A percentile compares a stretch with the other conserved stretches of the same genome.
Evolutionary conservation across 2,329 filamentous ascomycete species (phyloP).

Genomic region (Zymoseptoria tritici): DNA sequence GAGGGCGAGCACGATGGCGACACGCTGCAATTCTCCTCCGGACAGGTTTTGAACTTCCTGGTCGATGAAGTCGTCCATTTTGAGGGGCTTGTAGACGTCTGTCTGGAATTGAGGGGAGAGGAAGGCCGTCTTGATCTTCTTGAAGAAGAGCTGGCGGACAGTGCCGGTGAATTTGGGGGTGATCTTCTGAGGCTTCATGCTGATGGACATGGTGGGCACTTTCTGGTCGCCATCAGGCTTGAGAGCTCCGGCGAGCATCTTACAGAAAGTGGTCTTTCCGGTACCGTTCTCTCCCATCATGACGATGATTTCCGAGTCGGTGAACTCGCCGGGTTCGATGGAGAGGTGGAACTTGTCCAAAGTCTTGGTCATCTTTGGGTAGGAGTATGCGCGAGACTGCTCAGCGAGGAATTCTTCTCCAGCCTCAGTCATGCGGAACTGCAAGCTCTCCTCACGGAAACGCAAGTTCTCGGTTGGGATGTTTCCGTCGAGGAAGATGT

Average conservation of each 20-base stretch:
- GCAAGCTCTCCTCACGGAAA: constrained; percentile 93
- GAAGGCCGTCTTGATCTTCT: constrained; percentile 98
- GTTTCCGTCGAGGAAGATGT: constrained; percentile 96
- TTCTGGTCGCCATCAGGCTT: constrained; percentile 76
- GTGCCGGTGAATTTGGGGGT: constrained; percentile 97
- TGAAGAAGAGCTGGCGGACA: constrained; percentile 97
- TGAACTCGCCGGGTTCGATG: constrained; percentile 79
- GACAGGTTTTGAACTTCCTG: constrained; percentile 99
- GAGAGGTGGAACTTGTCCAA: constrained; percentile 78
- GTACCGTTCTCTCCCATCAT: constrained; percentile 99
- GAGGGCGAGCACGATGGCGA: constrained; percentile 93
- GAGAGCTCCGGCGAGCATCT: constrained; percentile 83
- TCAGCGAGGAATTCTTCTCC: constrained; percentile 82
- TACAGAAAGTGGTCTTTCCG: constrained; percentile 98
- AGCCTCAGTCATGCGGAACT: constrained; percentile 87
- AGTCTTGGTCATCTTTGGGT: constrained; percentile 88
- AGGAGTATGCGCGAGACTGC: constrained; percentile 75
- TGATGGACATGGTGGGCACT: constrained; percentile 91
- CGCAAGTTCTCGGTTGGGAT: constrained; percentile 97
- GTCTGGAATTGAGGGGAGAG: constrained; percentile 97
- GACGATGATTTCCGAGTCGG: constrained; percentile 96
- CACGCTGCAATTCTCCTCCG: constrained; percentile 98
- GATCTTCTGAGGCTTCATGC: constrained; percentile 99
- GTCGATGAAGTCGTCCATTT: constrained; percentile 98
- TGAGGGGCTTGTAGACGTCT: constrained; percentile 98